A percentile compares a stretch with the other conserved stretches of the same genome.
phyloP scores from a whole-genome alignment of 2,329 filamentous ascomycete genomes.

The Phialophora chinensis region DNA sequence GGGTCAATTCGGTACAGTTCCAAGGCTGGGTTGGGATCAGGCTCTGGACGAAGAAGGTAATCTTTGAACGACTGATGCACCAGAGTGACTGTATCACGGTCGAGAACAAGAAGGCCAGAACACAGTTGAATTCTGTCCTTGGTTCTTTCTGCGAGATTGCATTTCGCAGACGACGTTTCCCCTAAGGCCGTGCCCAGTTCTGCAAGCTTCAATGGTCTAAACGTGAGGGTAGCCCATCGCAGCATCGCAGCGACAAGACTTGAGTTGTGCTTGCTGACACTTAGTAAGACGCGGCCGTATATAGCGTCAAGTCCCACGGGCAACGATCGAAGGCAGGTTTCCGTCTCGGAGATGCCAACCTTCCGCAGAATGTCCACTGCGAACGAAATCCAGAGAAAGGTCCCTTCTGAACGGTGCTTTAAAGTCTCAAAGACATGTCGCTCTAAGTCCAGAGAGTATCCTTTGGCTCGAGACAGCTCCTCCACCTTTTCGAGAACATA shows the following conservation, averaged over 20 bases:
- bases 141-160: not conserved
- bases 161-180: too few relatives aligned
- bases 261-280: not conserved
- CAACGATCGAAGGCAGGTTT: conserved; percentile 36
- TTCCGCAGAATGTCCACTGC: conserved; percentile 37
- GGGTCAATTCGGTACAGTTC: not conserved
- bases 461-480: conserved; percentile 38
- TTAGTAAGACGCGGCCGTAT: conserved; percentile 37
- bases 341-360: conserved; percentile 30
- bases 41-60: not conserved
- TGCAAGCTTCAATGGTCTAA: not conserved
- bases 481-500: conserved; percentile 37
- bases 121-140: conserved; percentile 9
- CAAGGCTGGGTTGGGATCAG: not conserved
- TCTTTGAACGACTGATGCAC: conserved; percentile 41
- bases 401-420: conserved; percentile 39
- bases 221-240: not conserved
- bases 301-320: conserved; percentile 40
- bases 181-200: conserved; percentile 7
- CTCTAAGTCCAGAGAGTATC: conserved; percentile 32
- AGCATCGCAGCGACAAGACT: conserved; percentile 5
- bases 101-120: conserved; percentile 31
- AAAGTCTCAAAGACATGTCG: conserved; percentile 34
- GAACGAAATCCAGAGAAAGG: conserved; percentile 41
- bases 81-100: conserved; percentile 35